These are phyloP conservation scores for Mesembryanthemum crystallinum DNA, from an alignment of 148 eudicot species.

Conservation along the genomic window DNA sequence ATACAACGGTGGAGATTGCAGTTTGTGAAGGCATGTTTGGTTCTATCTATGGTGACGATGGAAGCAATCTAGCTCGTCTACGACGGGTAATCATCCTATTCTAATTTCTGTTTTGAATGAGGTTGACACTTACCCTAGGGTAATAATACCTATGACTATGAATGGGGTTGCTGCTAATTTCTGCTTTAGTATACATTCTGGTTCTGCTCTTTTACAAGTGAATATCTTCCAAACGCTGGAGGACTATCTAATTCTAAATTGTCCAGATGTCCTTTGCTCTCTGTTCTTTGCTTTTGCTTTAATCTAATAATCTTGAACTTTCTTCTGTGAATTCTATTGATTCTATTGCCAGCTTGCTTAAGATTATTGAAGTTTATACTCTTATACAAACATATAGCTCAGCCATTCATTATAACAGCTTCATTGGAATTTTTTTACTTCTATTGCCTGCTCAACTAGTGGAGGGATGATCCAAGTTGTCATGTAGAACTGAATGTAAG, in stretches of 20 bases:
- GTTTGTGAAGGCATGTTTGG: conserved; percentile 31
- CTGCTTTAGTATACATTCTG: neutral
- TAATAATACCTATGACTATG: no score
- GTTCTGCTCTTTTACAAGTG: neutral
- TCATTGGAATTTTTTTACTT: neutral
- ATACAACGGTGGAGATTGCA: conserved; percentile 38
- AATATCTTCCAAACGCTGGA: neutral
- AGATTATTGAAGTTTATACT: neutral
- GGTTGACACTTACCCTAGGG: neutral
- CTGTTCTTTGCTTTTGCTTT: neutral
- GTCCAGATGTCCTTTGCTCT: no score
- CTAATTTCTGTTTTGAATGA: neutral
- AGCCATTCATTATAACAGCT: neutral
- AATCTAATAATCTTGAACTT: neutral
- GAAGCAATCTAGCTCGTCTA: conserved; percentile 43
- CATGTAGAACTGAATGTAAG: neutral
- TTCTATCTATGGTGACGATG: conserved; percentile 46
- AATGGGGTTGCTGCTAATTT: neutral
- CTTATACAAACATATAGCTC: neutral
- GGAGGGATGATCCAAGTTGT: neutral
- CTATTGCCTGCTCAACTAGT: neutral
- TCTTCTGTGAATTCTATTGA: neutral
- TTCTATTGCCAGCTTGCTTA: no score
- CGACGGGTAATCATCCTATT: conserved; percentile 34
- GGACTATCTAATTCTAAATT: no score